Conservation (phyloP, 2,329 filamentous ascomycete species). For the Cercospora sojina region DNA sequence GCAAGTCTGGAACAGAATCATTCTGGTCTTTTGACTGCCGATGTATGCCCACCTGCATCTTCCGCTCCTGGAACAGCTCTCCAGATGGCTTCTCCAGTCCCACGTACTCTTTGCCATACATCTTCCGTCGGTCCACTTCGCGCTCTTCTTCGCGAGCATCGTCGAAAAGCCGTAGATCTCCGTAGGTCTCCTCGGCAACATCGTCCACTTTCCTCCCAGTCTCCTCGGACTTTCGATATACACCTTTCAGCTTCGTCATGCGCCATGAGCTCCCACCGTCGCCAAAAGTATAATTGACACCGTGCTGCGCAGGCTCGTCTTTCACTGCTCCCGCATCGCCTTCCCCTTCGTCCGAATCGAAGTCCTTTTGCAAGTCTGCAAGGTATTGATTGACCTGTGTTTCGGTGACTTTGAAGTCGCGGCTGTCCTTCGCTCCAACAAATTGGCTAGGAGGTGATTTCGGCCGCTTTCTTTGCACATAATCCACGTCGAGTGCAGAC, state of each 20-base stretch:
- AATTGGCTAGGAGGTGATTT: constrained; percentile 46
- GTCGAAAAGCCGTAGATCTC: constrained; percentile 79
- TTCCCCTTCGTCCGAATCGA: constrained; percentile 54
- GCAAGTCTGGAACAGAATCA: constrained; percentile 32
- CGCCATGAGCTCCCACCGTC: constrained; percentile 90
- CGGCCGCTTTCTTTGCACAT: constrained; percentile 63
- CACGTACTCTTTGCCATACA: constrained; percentile 82
- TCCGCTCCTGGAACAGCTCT: constrained; percentile 78
- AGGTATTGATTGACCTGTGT: constrained; percentile 78
- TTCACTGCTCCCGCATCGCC: constrained; percentile 45
- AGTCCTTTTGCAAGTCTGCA: constrained; percentile 53
- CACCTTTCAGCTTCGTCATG: constrained; percentile 88
- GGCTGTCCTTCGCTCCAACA: constrained; percentile 55
- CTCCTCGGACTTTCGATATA: constrained; percentile 77
- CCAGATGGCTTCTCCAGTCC: constrained; percentile 85
- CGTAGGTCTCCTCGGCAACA: constrained; percentile 78
- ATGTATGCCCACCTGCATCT: constrained; percentile 57
- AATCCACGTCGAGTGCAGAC: constrained; percentile 78
- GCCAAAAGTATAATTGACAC: constrained; percentile 81
- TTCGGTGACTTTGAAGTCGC: constrained; percentile 70
- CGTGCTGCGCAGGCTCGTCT: constrained; percentile 56
- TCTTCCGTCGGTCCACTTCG: constrained; percentile 79
- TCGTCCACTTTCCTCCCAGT: constrained; percentile 73
- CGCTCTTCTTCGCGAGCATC: constrained; percentile 88
- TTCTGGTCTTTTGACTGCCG: constrained; percentile 36